Evolutionary conservation across 805 yeast species (phyloP), one percentile per base, ranked within the genome.

Genomic region (Starmerella sp.): DNA sequence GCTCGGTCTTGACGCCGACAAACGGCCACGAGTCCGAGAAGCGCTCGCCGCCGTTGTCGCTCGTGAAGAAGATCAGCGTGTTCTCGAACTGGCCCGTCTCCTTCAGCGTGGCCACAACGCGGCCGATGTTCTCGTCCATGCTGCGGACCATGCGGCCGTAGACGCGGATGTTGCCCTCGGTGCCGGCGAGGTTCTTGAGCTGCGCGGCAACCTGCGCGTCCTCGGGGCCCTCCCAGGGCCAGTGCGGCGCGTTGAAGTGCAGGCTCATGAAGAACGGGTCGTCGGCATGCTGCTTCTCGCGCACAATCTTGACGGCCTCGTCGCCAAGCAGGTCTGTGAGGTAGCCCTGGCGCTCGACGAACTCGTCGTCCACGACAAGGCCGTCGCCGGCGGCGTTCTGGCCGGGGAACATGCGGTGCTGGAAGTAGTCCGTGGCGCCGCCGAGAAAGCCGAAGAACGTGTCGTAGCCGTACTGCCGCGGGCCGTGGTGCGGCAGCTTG

Each of bases 21-120:
- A 77, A 65, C 1, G 84, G 82, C 61, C 77, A 66, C 2, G 81
- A 82, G 59, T 79, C 83, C 66, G 77, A 69, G 50, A 77, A 66
- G 73, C 84, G 82, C 63, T 80, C 84, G 6, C 84, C 84, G 31
- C 84, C 84, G 63, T 80, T 80, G 65, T 80, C 84, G 5, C 83
- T 78, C 75, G 79, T 76, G 67, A 80, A 80, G 37, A 78, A 57
- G 15, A 80, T 70, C 59, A 79, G 70, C 0, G 84, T 80, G 65
- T 80, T 76, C 43, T 80, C 83, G 30, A 73, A 64, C 62, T 77
- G 77, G 13, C 72, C 77, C 1, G 68, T 64, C 5, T 60, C 54
- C 60, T 77, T 73, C 30, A 80, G 65, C 31, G 69, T 65, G 5
- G 71, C 67, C 4, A 79, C 55, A 0, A 79, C 73, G 53, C 74